A percentile compares a stretch with the other conserved stretches of the same genome.
Conservation (phyloP, 306 rosid species). For the Crataegus laevigata region DNA sequence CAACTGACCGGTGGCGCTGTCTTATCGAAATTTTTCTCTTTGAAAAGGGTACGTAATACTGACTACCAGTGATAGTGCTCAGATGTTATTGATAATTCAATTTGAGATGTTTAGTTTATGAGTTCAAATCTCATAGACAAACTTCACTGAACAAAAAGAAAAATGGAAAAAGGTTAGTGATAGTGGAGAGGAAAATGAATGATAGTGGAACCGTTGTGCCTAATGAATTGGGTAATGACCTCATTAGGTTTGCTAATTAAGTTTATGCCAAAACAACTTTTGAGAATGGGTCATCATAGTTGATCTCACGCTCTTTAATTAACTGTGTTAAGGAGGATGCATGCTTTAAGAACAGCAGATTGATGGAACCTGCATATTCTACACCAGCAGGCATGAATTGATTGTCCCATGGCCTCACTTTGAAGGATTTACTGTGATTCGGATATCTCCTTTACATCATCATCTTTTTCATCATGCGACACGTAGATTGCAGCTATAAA, state of each 20-base stretch:
- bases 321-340: not conserved
- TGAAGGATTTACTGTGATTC: not conserved
- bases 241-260: not conserved
- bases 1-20: no score
- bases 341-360: not conserved
- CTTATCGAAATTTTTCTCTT: no score
- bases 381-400: not conserved
- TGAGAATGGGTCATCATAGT: not conserved
- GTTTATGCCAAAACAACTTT: not conserved
- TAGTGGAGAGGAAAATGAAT: not conserved
- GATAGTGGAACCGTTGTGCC: not conserved
- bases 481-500: no score
- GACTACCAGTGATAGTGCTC: not conserved
- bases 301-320: not conserved
- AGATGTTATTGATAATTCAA: not conserved
- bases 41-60: no score
- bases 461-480: not conserved
- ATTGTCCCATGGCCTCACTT: constrained; percentile 26
- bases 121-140: no score
- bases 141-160: no score
- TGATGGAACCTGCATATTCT: constrained; percentile 3
- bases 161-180: no score
- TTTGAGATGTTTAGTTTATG: no score
- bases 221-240: not conserved
- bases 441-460: no score